Base-by-base conservation (phyloP, 2,329 filamentous ascomycete species). In the Claviceps purpurea region DNA sequence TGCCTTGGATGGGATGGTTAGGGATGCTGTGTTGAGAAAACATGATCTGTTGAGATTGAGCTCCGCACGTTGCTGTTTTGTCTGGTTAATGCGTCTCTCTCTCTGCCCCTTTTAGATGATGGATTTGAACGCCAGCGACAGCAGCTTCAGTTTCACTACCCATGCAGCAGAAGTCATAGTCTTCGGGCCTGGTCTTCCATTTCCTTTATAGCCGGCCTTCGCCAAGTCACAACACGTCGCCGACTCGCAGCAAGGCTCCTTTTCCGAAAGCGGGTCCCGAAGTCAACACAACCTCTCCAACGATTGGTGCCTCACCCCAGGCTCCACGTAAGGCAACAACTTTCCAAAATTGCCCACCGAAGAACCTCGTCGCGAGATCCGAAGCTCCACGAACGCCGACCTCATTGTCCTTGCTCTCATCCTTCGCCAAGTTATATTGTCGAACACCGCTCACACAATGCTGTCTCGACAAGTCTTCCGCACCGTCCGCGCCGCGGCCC, bases 391-490 rank as follows among this genome's bases (percentile, higher is more conserved):
- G 58, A 62, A 55, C 56, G 56, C 57, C 58, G 59, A 58, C 57
- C 54, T 56, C 59, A 56, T 53, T 52, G 41, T 40, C 58, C 52
- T 50, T 39, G 41, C 59, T 59, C 60, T 61, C 58, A 59, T 63
- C 57, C 60, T 56, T 58, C 57, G 51, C 26, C 26, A 30, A 30
- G 26, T 30, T 30, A 30, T 8, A 30, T 30, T 30, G 26, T 30
- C 26, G 26, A 30, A 30, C 26, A 10, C 11, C 26, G 26, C 8
- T 30, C 26, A 30, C 63, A 60, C 59, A 67, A 81, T 81, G 78
- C 70, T 81, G 67, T 79, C 77, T 67, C 76, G 78, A 75, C 76
- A 79, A 70, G 69, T 77, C 63, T 64, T 75, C 69, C 76, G 76
- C 68, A 70, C 76, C 64, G 70, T 73, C 66, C 72, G 77, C 65